These are phyloP conservation scores for Prunus salicina DNA, from an alignment of 306 rosid genomes.

Conservation along the genomic window DNA sequence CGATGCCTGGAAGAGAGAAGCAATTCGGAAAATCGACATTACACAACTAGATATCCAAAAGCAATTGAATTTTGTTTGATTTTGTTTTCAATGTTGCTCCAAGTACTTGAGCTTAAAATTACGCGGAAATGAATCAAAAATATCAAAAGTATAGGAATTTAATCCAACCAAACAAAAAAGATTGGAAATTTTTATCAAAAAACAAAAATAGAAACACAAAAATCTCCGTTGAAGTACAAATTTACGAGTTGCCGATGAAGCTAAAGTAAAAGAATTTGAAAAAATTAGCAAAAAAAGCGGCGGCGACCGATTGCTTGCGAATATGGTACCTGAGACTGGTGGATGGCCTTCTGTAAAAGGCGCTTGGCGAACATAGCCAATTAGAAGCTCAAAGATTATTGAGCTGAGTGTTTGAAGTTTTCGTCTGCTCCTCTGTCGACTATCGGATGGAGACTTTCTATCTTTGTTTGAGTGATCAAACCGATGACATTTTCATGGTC, in stretches of 20 bases:
- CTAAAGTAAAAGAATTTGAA: neutral
- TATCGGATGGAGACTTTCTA: neutral
- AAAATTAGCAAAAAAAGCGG: neutral
- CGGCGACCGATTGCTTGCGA: neutral
- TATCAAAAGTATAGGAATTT: neutral
- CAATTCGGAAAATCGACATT: neutral
- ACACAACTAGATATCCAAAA: neutral
- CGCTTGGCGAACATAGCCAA: slow-evolving; percentile 80
- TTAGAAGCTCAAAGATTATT: slow-evolving; percentile 10
- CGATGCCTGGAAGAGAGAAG: neutral
- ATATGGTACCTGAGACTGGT: slow-evolving; percentile 51
- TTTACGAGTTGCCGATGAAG: neutral
- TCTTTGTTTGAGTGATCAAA: slow-evolving; percentile 11
- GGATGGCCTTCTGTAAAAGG: slow-evolving; percentile 63
- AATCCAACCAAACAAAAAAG: neutral
- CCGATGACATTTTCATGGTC: neutral
- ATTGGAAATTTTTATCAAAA: neutral
- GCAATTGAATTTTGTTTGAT: neutral
- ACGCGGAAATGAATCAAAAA: neutral
- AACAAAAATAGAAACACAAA: neutral
- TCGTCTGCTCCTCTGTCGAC: neutral
- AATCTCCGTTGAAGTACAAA: neutral
- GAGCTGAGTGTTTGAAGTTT: neutral
- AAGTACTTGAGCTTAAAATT: neutral
- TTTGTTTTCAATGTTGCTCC: neutral